phyloP scores from a whole-genome alignment of 2,329 filamentous ascomycete species.

The Fusarium sacchari region DNA sequence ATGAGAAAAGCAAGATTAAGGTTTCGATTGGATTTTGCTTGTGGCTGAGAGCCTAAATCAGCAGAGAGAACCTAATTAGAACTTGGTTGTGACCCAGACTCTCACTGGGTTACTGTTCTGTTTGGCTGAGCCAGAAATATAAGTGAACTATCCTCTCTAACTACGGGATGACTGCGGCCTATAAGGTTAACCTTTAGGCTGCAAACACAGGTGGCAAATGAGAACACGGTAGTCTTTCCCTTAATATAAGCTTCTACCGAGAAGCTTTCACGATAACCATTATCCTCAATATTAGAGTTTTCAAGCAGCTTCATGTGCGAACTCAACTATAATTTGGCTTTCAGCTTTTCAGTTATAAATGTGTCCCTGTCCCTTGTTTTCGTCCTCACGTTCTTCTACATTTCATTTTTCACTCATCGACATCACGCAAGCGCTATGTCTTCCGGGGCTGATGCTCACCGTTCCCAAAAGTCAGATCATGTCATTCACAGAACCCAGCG shows the following conservation, averaged over 20 bases:
- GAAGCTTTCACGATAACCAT: no score
- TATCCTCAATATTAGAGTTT: background rate
- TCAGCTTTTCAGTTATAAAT: accelerated
- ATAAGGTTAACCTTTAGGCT: no score
- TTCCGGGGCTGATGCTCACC: background rate
- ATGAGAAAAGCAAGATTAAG: no score
- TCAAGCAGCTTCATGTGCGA: background rate
- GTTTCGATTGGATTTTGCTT: no score
- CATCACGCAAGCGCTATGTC: background rate
- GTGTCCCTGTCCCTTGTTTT: background rate
- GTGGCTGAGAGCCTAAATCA: no score
- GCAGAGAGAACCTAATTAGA: no score
- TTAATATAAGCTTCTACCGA: no score
- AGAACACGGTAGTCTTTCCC: no score
- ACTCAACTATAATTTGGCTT: background rate
- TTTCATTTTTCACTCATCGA: background rate
- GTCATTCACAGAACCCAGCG: background rate
- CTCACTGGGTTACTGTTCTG: background rate
- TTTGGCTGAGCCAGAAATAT: background rate
- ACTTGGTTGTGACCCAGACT: background rate
- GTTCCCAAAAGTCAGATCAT: background rate
- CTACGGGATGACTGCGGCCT: no score
- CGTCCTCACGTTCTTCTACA: accelerated
- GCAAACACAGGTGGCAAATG: no score
- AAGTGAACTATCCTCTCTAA: accelerated